Base-by-base conservation (phyloP, 495 filamentous ascomycete species). In the Penicillium canariense region DNA sequence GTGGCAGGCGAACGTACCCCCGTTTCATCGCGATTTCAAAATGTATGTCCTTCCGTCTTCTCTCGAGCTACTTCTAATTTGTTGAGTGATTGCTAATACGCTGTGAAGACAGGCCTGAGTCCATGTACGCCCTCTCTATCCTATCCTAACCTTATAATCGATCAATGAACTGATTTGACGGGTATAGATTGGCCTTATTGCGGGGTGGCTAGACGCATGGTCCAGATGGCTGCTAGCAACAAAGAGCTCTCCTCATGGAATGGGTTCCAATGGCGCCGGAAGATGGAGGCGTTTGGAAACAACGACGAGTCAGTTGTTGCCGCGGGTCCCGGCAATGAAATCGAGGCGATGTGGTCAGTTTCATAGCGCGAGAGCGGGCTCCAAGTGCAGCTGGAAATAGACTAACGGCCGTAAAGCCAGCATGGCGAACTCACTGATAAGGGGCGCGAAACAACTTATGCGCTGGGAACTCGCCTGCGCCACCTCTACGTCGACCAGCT, bases 401-500 rank as follows among this genome's bases (percentile, higher is more conserved):
- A 34, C 63, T 69, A 46, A 68, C 50, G 10, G 50, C 32, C 17
- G 12, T 27, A 51, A 51, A 85, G 83, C 63, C 83, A 91, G 59
- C 81, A 89, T 56, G 94, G 94, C 39, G 87, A 93, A 73, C 77
- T 98, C 45, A 97, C 94, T 22, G 91, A 97, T 68, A 81, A 76
- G 52, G 94, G 94, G 28, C 83, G 94, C 1, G 79, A 88, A 63
- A 95, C 89, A 1, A 97, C 94, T 2, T 86, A 87, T 55, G 81
- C 83, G 10, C 81, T 98, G 0, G 94, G 94, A 12, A 70, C 82
- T 44, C 84, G 94, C 20, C 74, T 96, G 23, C 83, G 94, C 38
- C 74, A 82, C 54, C 85, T 97, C 12, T 98, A 97, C 67, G 85
- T 97, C 48, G 84, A 96, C 56, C 91, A 93, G 57, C 81, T 98